Conservation (phyloP, 371 early-diverging fungal genomes). For the Funneliformis caledonium region DNA sequence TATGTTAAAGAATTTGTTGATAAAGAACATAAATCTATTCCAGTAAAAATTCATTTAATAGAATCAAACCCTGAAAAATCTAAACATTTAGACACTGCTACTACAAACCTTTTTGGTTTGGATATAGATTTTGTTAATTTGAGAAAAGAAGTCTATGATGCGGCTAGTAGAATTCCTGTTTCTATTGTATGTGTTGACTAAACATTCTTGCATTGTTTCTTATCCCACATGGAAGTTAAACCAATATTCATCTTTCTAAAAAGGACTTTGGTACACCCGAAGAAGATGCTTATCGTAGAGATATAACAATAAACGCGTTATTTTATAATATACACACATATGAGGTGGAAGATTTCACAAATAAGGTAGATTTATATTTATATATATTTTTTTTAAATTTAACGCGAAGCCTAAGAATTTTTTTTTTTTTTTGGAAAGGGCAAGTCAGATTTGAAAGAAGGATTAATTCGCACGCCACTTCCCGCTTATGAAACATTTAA, state of each 20-base stretch:
- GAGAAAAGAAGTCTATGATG: conserved; percentile 91
- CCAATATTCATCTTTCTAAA: conserved; percentile 11
- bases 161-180: conserved; percentile 84
- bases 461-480: conserved; percentile 91
- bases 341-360: conserved; percentile 93
- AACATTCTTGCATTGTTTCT: not conserved
- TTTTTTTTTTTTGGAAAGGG: conserved; percentile 55
- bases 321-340: conserved; percentile 96
- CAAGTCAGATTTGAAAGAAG: conserved; percentile 70
- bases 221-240: not conserved
- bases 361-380: conserved; percentile 49
- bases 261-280: conserved; percentile 90
- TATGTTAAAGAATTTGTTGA: conserved; percentile 51
- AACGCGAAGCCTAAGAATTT: not conserved
- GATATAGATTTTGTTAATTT: conserved; percentile 97
- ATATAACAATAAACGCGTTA: conserved; percentile 98
- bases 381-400: conserved; percentile 1
- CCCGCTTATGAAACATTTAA: conserved; percentile 90
- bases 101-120: conserved; percentile 79
- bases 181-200: conserved; percentile 55
- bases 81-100: conserved; percentile 99
- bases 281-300: conserved; percentile 98
- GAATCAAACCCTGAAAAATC: conserved; percentile 95
- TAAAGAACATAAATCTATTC: conserved; percentile 57
- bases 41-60: conserved; percentile 78